Evolutionary conservation across 345 rosid genomes (phyloP).

Genomic region (Schrenkiella parvula): DNA sequence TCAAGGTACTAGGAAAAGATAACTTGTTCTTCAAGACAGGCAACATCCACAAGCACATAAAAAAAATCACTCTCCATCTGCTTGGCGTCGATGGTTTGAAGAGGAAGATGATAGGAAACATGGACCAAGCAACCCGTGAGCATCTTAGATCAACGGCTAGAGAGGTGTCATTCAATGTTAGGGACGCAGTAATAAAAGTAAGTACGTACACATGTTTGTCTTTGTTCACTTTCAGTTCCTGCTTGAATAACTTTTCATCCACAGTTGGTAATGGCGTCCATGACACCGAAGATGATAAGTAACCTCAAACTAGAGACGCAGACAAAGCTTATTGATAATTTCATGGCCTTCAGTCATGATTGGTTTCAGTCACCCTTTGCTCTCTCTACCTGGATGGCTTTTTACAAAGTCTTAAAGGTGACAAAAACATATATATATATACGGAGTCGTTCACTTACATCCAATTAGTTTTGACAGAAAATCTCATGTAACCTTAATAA

Average conservation of each 20-base stretch:
- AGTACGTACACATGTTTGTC: too few species aligned
- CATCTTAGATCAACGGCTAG: slow-evolving; percentile 26
- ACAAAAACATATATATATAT: too few species aligned
- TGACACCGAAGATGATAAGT: slow-evolving; percentile 15
- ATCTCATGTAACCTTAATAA: too few species aligned
- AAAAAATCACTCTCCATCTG: slow-evolving; percentile 21
- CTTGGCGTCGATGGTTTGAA: slow-evolving; percentile 35
- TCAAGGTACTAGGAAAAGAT: slow-evolving; percentile 8
- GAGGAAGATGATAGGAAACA: slow-evolving; percentile 8
- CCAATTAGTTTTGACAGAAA: too few species aligned
- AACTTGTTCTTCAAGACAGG: slow-evolving; percentile 20
- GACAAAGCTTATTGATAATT: background rate
- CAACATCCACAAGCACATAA: slow-evolving; percentile 30
- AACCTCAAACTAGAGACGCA: background rate
- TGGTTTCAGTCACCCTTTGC: slow-evolving; percentile 10
- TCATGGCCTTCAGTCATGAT: background rate
- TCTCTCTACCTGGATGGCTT: slow-evolving; percentile 23
- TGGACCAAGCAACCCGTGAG: slow-evolving; percentile 17
- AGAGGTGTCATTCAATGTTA: background rate
- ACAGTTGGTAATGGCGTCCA: slow-evolving; percentile 18
- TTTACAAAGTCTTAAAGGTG: slow-evolving; percentile 12
- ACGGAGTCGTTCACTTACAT: too few species aligned
- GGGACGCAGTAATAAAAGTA: background rate
- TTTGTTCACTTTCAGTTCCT: too few species aligned
- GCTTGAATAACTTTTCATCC: background rate